Conservation (phyloP, 2,329 filamentous ascomycete genomes). For the Exophiala sp. region DNA sequence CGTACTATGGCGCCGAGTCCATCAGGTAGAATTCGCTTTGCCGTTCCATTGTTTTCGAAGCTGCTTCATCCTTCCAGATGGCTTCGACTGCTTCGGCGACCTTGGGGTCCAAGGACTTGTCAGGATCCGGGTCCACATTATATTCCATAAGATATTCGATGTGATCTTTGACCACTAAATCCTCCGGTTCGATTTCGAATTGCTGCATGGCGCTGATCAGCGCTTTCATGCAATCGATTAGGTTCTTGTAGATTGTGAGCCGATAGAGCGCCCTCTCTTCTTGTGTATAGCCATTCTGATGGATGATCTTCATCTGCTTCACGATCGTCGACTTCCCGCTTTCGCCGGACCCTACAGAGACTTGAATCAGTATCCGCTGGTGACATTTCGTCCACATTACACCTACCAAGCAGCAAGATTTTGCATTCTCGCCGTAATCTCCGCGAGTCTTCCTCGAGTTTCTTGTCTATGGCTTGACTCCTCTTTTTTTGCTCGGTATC, state of each 20-base stretch:
- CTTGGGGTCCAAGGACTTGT: constrained; percentile 71
- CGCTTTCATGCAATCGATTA: constrained; percentile 92
- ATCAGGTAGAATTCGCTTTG: constrained; percentile 98
- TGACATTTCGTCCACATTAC: constrained; percentile 10
- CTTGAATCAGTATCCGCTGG: constrained; percentile 13
- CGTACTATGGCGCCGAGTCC: constrained; percentile 98
- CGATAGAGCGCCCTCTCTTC: constrained; percentile 93
- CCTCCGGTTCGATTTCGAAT: constrained; percentile 75
- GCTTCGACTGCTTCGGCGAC: constrained; percentile 78
- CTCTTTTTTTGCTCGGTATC: constrained; percentile 91
- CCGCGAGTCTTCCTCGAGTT: constrained; percentile 88
- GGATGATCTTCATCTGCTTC: constrained; percentile 99
- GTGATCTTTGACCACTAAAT: constrained; percentile 64
- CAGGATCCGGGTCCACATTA: constrained; percentile 82
- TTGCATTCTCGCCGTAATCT: constrained; percentile 96
- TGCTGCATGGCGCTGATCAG: constrained; percentile 87
- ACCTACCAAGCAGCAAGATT: constrained; percentile 81
- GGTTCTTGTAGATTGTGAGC: constrained; percentile 95
- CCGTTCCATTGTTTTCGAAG: constrained; percentile 77
- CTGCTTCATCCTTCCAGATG: constrained; percentile 84
- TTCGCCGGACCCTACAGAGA: constrained; percentile 77
- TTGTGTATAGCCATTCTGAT: constrained; percentile 92
- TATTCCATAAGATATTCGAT: constrained; percentile 80
- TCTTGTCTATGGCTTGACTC: constrained; percentile 91
- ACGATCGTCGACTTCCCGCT: constrained; percentile 99